phyloP scores from a whole-genome alignment of 1,284 basidiomycete species.

The Ustilago tritici region DNA sequence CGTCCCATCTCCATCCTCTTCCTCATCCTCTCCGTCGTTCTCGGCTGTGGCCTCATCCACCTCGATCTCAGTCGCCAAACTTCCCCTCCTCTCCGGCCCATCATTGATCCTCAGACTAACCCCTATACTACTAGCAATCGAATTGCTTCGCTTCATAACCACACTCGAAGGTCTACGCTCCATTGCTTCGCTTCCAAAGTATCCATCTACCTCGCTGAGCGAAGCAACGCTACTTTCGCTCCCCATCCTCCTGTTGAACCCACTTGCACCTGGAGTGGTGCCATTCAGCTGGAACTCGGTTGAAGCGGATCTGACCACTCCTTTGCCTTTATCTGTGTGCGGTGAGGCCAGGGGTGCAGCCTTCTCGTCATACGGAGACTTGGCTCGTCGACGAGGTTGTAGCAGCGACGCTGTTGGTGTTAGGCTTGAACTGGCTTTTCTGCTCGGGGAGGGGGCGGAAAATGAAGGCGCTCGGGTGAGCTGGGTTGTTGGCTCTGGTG shows the following conservation, averaged over 20 bases:
- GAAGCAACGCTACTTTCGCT: constrained; percentile 13
- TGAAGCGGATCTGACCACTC: constrained; percentile 40
- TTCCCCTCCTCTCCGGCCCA: constrained; percentile 8
- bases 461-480: constrained; percentile 17
- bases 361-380: constrained; percentile 51
- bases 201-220: constrained; percentile 29
- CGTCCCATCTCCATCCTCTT: constrained; percentile 40
- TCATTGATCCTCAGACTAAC: constrained; percentile 45
- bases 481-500: constrained; percentile 3
- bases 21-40: constrained; percentile 5
- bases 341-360: constrained; percentile 50
- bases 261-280: not conserved
- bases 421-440: constrained; percentile 18
- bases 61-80: not conserved
- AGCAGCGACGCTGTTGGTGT: constrained; percentile 27
- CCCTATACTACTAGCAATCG: constrained; percentile 22
- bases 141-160: constrained; percentile 27
- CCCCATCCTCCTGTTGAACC: constrained; percentile 3
- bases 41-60: not conserved
- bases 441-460: constrained; percentile 5
- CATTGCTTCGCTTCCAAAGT: constrained; percentile 20
- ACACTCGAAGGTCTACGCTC: constrained; percentile 13
- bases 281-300: constrained; percentile 16
- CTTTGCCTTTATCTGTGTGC: constrained; percentile 49
- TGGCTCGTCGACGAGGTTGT: constrained; percentile 28